phyloP scores from a whole-genome alignment of 2,329 filamentous ascomycete genomes.

The Teratosphaeria epicoccoides region DNA sequence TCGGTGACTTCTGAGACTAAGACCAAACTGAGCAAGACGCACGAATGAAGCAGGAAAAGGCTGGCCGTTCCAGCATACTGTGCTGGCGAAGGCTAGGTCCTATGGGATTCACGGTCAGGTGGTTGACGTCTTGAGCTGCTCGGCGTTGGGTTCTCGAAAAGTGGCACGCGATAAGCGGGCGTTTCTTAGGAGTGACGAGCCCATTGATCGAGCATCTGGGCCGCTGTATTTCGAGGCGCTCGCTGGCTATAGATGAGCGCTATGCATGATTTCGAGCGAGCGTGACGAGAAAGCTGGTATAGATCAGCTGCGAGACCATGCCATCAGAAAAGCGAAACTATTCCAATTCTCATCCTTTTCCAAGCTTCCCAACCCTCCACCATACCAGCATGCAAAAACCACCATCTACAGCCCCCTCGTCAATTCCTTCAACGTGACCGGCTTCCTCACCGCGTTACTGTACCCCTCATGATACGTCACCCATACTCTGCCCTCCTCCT shows the following conservation, averaged over 20 bases:
- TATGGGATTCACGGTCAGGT: background rate
- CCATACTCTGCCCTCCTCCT: constrained; percentile 58
- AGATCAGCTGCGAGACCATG: too few species aligned
- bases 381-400: background rate
- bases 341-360: too few species aligned
- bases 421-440: constrained; percentile 70
- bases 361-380: background rate
- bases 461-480: constrained; percentile 82
- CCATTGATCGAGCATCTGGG: too few species aligned
- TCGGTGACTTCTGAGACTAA: background rate
- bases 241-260: too few species aligned
- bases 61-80: background rate
- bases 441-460: constrained; percentile 85
- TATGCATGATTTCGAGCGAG: too few species aligned
- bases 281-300: too few species aligned
- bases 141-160: background rate
- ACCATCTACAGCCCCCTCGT: constrained; percentile 41
- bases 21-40: background rate
- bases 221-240: too few species aligned
- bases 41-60: background rate
- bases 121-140: background rate
- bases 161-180: background rate
- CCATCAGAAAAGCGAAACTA: background rate
- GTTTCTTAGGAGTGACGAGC: too few species aligned
- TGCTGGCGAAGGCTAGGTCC: background rate